Evolutionary conservation across 768 basidiomycete genomes (phyloP).

Genomic region (Pisolithus tinctorius): DNA sequence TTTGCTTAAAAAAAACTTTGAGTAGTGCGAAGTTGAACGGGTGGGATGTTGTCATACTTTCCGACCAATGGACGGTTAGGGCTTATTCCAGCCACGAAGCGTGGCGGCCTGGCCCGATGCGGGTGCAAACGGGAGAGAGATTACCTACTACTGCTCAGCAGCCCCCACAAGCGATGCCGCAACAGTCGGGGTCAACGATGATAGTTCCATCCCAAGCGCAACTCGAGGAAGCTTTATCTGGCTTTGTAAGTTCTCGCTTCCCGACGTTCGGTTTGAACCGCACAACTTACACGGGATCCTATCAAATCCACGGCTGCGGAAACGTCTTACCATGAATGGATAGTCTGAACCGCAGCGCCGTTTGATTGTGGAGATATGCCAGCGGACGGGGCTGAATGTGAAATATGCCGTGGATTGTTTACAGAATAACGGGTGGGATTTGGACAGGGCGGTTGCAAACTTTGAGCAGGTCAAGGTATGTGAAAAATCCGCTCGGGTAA

Average conservation of each 20-base stretch:
- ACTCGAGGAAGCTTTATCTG: constrained; percentile 45
- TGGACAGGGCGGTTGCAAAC: constrained; percentile 72
- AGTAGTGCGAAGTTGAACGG: constrained; percentile 69
- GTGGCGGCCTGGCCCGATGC: constrained; percentile 70
- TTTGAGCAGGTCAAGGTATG: constrained; percentile 85
- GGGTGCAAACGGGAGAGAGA: constrained; percentile 50
- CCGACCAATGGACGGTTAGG: constrained; percentile 80
- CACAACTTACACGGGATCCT: constrained; percentile 6
- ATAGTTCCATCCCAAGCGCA: constrained; percentile 31
- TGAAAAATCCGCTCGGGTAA: constrained; percentile 6
- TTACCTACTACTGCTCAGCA: constrained; percentile 11
- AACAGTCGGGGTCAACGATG: constrained; percentile 16
- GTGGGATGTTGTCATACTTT: constrained; percentile 88
- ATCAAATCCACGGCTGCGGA: constrained; percentile 9
- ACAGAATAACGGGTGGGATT: constrained; percentile 77
- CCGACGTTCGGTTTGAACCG: constrained; percentile 4
- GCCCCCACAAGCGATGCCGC: constrained; percentile 16
- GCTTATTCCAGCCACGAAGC: constrained; percentile 78
- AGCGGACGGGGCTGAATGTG: constrained; percentile 72
- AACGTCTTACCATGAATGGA: not conserved
- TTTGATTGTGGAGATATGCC: constrained; percentile 62
- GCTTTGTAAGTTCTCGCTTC: constrained; percentile 45
- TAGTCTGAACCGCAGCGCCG: constrained; percentile 68
- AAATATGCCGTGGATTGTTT: constrained; percentile 82
- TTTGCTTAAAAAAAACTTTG: constrained; percentile 2